Evolutionary conservation across 1,284 basidiomycete species (phyloP), one percentile per base, ranked within the genome.

Genomic region (Athelia psychrophila): DNA sequence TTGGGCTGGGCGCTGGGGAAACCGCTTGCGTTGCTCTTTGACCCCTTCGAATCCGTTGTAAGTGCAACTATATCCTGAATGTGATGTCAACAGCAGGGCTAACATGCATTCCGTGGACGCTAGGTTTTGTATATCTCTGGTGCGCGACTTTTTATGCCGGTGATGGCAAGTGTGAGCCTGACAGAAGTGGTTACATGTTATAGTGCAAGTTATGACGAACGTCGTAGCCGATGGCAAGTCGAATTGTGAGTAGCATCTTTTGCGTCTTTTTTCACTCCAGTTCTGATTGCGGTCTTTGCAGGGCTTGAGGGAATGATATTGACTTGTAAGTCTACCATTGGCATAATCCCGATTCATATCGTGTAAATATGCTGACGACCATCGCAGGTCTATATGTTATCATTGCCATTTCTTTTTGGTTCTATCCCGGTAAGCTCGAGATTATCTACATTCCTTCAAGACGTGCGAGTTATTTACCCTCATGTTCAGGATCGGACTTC

Each of bases 151-250:
- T 18, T 49, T 48, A 25, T 63, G 2, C 44, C 77, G 49, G 75
- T 85, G 63, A 68, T 85, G 30, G 66, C 79, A 18, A 73, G 74
- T 70, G 52, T 44, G 33, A 23, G 15, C n/a, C 35, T 22, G 30
- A 47, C 18, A 44, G 8, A 16, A 24, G 19, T 16, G 5, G 35
- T 47, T 27, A 22, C 19, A 42, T 36, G 4, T 32, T 16, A 3
- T 53, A 81, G 86, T 94, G 18, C 74, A 92, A 58, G 85, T 90
- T 9, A 88, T 94, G 75, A 89, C 86, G 56, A 86, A 91, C 56
- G 86, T 89, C 44, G 85, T 93, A 5, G 79, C 83, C 49, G 91
- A 94, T 64, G 92, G 91, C 25, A 87, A 91, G 65, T 91, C 89
- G 3, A 93, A 93, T 66, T 94, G 88, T 42, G n/a, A 6, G 38